phyloP scores from a whole-genome alignment of 208 protist species.

The Spongospora subterranea region DNA sequence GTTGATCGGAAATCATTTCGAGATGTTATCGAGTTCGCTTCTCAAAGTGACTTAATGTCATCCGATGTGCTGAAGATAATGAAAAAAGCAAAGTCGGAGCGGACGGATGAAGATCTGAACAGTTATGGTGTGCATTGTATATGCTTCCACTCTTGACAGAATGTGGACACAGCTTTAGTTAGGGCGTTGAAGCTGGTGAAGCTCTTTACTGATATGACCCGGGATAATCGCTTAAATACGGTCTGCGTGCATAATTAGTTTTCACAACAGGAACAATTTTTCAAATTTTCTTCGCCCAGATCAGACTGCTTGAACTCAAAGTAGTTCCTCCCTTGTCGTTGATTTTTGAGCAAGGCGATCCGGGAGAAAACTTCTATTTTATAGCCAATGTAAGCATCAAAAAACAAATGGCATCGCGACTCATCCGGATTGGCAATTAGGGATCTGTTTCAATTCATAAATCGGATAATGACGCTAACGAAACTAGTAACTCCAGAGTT shows the following conservation, averaged over 20 bases:
- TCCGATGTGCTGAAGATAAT: background rate
- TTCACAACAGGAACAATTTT: background rate
- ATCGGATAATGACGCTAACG: background rate
- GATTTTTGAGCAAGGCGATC: slow-evolving; percentile 36
- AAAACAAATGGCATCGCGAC: background rate
- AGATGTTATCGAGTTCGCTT: background rate
- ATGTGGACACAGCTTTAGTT: background rate
- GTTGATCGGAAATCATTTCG: background rate
- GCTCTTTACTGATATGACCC: slow-evolving; percentile 23
- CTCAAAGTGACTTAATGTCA: background rate
- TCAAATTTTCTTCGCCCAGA: background rate
- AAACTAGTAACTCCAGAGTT: background rate
- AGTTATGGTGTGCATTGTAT: background rate
- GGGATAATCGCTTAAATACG: background rate
- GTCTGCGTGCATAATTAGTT: background rate
- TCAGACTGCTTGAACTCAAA: background rate
- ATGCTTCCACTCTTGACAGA: background rate
- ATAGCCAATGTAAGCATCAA: background rate
- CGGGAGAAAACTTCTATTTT: slow-evolving; percentile 35
- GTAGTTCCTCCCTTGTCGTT: background rate
- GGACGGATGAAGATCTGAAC: background rate
- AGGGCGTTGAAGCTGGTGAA: slow-evolving; percentile 12
- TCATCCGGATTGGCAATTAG: background rate
- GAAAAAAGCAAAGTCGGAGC: background rate
- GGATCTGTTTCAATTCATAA: background rate